These are phyloP conservation scores for Plantago coronopus DNA, from an alignment of 305 asterid genomes.

Conservation along the genomic window DNA sequence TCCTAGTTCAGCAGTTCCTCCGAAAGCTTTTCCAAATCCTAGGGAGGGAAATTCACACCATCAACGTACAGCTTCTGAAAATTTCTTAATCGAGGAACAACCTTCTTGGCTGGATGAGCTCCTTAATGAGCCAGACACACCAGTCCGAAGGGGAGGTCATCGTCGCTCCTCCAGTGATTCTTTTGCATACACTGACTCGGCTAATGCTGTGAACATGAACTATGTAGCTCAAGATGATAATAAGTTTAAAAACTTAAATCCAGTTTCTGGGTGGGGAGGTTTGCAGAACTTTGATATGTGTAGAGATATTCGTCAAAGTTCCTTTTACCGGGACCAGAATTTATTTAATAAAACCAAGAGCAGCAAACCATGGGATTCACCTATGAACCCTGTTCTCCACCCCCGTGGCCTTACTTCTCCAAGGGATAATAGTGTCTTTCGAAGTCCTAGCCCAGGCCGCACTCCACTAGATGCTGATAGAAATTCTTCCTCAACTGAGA, in stretches of 20 bases:
- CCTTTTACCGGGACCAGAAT: slow-evolving; percentile 48
- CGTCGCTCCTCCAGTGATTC: slow-evolving; percentile 78
- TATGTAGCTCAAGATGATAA: slow-evolving; percentile 41
- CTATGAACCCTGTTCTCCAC: slow-evolving; percentile 39
- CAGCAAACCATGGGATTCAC: slow-evolving; percentile 60
- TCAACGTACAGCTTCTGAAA: slow-evolving; percentile 65
- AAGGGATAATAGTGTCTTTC: slow-evolving; percentile 35
- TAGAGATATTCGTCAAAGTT: slow-evolving; percentile 43
- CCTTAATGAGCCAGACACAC: slow-evolving; percentile 70
- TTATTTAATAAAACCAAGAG: slow-evolving; percentile 42
- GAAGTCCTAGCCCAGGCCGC: slow-evolving; percentile 36
- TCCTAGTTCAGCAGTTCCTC: slow-evolving; percentile 35
- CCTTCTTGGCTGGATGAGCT: slow-evolving; percentile 78
- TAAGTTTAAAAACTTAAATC: slow-evolving; percentile 33
- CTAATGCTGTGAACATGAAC: slow-evolving; percentile 35
- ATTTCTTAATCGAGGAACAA: slow-evolving; percentile 53
- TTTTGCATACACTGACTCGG: slow-evolving; percentile 46
- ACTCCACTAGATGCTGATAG: slow-evolving; percentile 56
- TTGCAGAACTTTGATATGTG: slow-evolving; percentile 47
- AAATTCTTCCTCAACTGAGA: slow-evolving; percentile 44
- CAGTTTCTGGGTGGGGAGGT: slow-evolving; percentile 56
- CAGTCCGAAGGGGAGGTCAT: slow-evolving; percentile 59
- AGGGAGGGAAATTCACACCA: slow-evolving; percentile 47
- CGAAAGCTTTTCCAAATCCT: slow-evolving; percentile 32
- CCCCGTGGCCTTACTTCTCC: slow-evolving; percentile 51